phyloP scores from a whole-genome alignment of 208 protist genomes.

The Trypanosoma vivax region DNA sequence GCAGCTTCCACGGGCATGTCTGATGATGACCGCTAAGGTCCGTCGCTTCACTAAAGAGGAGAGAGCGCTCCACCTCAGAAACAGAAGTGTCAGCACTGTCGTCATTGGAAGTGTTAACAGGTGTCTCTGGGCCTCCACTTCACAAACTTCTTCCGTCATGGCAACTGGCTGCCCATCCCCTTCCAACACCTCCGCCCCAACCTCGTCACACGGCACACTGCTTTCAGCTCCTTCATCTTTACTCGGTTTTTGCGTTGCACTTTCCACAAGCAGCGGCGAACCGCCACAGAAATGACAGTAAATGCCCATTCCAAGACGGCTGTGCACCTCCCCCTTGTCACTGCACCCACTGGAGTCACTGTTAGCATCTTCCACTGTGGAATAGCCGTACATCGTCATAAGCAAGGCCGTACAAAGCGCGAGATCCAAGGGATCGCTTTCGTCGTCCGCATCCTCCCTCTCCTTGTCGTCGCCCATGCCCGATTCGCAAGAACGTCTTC shows the following conservation, averaged over 20 bases:
- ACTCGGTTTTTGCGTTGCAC: too few species aligned
- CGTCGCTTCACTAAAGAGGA: constrained; percentile 8
- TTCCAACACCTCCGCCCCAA: too few species aligned
- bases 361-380: not conserved
- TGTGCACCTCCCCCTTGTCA: not conserved
- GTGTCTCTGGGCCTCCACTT: not conserved
- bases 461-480: not conserved
- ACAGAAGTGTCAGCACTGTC: not conserved
- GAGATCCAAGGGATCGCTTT: not conserved
- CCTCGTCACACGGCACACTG: too few species aligned
- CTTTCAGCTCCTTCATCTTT: too few species aligned
- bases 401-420: constrained; percentile 2
- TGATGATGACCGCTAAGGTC: constrained; percentile 10
- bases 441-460: not conserved
- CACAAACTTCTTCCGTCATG: not conserved
- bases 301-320: not conserved
- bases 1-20: constrained; percentile 17
- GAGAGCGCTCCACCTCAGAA: not conserved
- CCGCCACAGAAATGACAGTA: constrained; percentile 20
- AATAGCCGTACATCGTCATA: constrained; percentile 13
- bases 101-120: not conserved
- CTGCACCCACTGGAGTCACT: not conserved
- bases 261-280: too few species aligned
- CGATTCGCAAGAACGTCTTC: not conserved
- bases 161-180: too few species aligned